Evolutionary conservation across 495 filamentous ascomycete genomes (phyloP), one percentile per base, ranked within the genome.

Genomic region (Trichoderma orchidacearum): DNA sequence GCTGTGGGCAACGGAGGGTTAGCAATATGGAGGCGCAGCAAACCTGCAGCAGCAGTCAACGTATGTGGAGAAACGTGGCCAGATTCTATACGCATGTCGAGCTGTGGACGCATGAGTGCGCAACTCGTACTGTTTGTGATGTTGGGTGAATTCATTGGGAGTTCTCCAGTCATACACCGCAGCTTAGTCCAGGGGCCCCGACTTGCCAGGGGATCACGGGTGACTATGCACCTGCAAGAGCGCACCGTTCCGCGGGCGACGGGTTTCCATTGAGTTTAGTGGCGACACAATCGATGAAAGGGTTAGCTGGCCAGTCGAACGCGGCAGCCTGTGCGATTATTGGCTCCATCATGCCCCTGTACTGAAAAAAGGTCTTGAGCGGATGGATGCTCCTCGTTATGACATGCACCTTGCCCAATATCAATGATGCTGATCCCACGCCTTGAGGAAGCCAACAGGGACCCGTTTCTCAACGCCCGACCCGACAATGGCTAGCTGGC

Each of bases 171-270:
- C 41, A 48, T 48, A 21, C 41, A 23, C 41, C 18, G 17, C 41
- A 23, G 41, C 21, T 23, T 48, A 27, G 41, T 27, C 41, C 41
- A 48, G 41, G 41, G 18, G 18, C 38, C 38, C 41, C 41, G 21
- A 48, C 18, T 18, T 48, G 41, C 27, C 41, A 48, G 41, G 18
- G 41, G 41, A 48, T 48, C 41, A 48, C 41, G 41, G 41, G 41
- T 23, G 41, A 48, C 41, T 48, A 48, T 48, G 41, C 41, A 48
- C 41, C 41, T 48, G 41, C 41, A 48, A 48, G 41, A 48, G 41
- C 41, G 41, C 41, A 48, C 41, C 41, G 41, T 48, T 48, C 41
- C 41, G 41, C 21, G 41, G 41, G 41, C 18, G 41, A 48, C 41
- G 27, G n/a, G 12, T 48, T 48, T 48, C 41, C 27, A 13, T 25